Evolutionary conservation across 176 grass and related monocot species (phyloP).

Genomic region (Areca catechu): DNA sequence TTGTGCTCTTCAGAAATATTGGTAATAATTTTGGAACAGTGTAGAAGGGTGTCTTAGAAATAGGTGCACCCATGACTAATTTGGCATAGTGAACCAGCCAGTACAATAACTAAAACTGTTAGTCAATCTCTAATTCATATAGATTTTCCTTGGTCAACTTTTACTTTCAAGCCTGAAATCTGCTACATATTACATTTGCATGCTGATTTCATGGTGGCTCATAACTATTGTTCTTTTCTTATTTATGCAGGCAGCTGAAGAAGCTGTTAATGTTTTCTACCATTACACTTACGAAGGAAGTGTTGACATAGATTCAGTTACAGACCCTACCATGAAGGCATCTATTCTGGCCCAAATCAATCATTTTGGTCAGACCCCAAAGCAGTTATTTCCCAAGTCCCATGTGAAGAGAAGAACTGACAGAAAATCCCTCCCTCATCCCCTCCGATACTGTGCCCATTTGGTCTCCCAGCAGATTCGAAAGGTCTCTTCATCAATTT

Average conservation of each 20-base stretch:
- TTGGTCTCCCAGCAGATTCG: conserved; percentile 80
- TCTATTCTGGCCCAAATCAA: conserved; percentile 99
- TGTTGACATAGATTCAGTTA: conserved; percentile 93
- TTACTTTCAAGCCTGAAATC: too few relatives aligned
- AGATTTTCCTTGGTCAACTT: too few relatives aligned
- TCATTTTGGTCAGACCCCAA: conserved; percentile 99
- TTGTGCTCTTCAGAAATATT: too few relatives aligned
- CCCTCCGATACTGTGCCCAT: conserved; percentile 63
- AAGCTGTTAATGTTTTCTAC: conserved; percentile 98
- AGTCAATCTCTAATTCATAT: too few relatives aligned
- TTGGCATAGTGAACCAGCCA: too few relatives aligned
- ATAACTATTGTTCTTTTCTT: conserved; percentile 27
- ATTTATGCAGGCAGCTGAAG: conserved; percentile 72
- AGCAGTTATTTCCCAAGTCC: conserved; percentile 87
- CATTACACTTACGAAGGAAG: conserved; percentile 99
- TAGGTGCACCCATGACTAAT: too few relatives aligned
- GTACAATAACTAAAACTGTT: too few relatives aligned
- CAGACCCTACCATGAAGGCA: conserved; percentile 98
- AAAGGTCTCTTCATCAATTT: conserved; percentile 56
- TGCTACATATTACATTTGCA: too few relatives aligned
- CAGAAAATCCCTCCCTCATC: conserved; percentile 71
- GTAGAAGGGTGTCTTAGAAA: too few relatives aligned
- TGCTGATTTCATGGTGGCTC: background rate
- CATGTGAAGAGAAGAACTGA: conserved; percentile 81
- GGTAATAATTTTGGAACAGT: too few relatives aligned